These are phyloP conservation scores for Alternaria incomplexa DNA, from an alignment of 2,329 filamentous ascomycete genomes.

Conservation along the genomic window DNA sequence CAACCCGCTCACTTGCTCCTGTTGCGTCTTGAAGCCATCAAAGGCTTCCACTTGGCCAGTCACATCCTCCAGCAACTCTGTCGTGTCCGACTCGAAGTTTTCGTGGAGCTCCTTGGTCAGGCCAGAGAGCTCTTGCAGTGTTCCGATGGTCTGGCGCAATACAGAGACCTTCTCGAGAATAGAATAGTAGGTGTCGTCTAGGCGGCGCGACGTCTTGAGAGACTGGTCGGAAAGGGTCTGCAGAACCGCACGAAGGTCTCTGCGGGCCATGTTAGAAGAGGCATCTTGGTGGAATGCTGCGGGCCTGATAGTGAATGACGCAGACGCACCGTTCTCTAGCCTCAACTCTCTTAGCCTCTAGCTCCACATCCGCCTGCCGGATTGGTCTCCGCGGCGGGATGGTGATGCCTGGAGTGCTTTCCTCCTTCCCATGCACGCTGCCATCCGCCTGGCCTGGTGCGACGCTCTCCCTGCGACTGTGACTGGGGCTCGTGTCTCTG, in stretches of 20 bases:
- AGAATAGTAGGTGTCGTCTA: slow-evolving; percentile 77
- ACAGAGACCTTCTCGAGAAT: slow-evolving; percentile 71
- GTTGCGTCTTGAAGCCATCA: slow-evolving; percentile 68
- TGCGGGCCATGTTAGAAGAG: slow-evolving; percentile 28
- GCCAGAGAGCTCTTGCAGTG: slow-evolving; percentile 70
- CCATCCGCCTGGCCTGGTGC: slow-evolving; percentile 16
- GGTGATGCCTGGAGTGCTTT: slow-evolving; percentile 13
- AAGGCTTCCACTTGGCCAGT: slow-evolving; percentile 65
- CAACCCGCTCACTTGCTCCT: slow-evolving; percentile 66
- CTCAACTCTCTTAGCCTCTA: slow-evolving; percentile 44
- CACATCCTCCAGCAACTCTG: slow-evolving; percentile 66
- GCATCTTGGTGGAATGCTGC: background rate
- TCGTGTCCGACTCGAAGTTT: slow-evolving; percentile 66
- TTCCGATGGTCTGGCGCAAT: slow-evolving; percentile 68
- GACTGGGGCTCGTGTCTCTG: slow-evolving; percentile 36
- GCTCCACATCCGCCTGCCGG: slow-evolving; percentile 48
- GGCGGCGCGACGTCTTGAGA: slow-evolving; percentile 65
- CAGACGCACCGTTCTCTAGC: slow-evolving; percentile 47
- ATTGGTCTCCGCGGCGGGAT: slow-evolving; percentile 37
- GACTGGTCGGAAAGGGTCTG: slow-evolving; percentile 64
- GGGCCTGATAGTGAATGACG: background rate
- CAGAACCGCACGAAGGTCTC: slow-evolving; percentile 50
- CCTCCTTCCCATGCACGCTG: slow-evolving; percentile 11
- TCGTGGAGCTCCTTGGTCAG: slow-evolving; percentile 64
- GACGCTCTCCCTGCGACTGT: slow-evolving; percentile 39